Conservation (phyloP, 2,329 filamentous ascomycete genomes). For the Chalaropsis thielavioides region DNA sequence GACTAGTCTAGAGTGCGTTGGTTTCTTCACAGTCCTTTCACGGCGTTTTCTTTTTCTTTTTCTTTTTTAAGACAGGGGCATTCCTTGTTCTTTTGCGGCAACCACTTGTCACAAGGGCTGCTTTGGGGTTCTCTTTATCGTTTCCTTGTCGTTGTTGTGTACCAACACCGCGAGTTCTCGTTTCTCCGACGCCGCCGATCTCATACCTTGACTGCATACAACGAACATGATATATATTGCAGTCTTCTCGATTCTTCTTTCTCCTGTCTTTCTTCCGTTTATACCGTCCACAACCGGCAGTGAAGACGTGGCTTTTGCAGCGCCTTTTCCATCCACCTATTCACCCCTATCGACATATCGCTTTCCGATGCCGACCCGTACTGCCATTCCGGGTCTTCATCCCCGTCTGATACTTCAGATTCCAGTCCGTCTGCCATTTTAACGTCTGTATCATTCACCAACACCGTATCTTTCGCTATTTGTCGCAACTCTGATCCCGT, state of each 20-base stretch:
- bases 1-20: not conserved
- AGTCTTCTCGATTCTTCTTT: not conserved
- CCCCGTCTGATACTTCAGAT: not conserved
- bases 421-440: not conserved
- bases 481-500: not conserved
- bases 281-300: not conserved
- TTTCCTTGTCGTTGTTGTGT: not conserved
- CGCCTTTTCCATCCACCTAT: not conserved
- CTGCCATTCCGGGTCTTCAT: not conserved
- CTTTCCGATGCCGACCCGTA: not conserved
- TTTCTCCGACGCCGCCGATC: not conserved
- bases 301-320: not conserved
- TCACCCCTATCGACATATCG: not conserved
- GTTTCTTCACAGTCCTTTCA: not conserved
- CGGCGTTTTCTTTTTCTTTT: not conserved
- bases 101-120: not conserved
- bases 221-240: not conserved
- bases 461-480: not conserved
- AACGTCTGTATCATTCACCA: not conserved
- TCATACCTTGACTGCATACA: not conserved
- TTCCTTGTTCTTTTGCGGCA: not conserved
- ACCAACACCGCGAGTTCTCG: not conserved
- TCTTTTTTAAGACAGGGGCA: not conserved
- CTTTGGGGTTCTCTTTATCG: not conserved
- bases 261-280: not conserved